Base-by-base conservation (phyloP, 257 asterid species). In the Mentha longifolia region DNA sequence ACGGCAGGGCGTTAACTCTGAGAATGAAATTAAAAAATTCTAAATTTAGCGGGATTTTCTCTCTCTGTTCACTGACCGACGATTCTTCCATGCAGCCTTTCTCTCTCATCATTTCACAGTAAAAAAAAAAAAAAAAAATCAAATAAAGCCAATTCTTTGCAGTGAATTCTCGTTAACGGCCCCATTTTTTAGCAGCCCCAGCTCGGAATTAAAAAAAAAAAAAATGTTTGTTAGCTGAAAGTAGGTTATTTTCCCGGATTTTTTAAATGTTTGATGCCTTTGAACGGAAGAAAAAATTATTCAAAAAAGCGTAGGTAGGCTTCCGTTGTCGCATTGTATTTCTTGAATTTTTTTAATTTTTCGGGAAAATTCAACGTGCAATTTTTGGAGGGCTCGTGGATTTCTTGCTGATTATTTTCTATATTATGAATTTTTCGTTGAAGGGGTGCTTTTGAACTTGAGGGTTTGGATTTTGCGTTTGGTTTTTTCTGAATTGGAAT, bases 261-360 rank as follows among this genome's bases (percentile, higher is more conserved):
- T n/a, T 80, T 82, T 58, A 63, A 80, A 73, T 79, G 77, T 45
- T 65, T 71, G 82, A 81, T 89, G 87, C 74, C 84, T 78, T 84
- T 77, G 81, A 82, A 76, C 11, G 55, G 33, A 65, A 70, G 52
- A 68, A 56, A 52, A 67, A 52, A 67, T 76, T 84, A 35, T 35
- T 35, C 39, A 84, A 74, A 73, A 75, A 54, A 60, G 46, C 78
- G 79, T 85, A 82, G 96, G 91, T 90, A 39, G 79, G 78, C 72
- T 71, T 79, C 11, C 71, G 37, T 85, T 83, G 86, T 87, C n/a
- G n/a, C n/a, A n/a, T n/a, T 78, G 51, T 59, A 16, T 46, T 51
- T 45, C 22, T 49, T 37, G 17, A 28, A 20, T 7, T 77, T 67
- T 16, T 31, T 41, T n/a, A n/a, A 1, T 3, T 41, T 7, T 3